Conservation (phyloP, 176 grass and related monocot genomes). For the Triticum turgidum region DNA sequence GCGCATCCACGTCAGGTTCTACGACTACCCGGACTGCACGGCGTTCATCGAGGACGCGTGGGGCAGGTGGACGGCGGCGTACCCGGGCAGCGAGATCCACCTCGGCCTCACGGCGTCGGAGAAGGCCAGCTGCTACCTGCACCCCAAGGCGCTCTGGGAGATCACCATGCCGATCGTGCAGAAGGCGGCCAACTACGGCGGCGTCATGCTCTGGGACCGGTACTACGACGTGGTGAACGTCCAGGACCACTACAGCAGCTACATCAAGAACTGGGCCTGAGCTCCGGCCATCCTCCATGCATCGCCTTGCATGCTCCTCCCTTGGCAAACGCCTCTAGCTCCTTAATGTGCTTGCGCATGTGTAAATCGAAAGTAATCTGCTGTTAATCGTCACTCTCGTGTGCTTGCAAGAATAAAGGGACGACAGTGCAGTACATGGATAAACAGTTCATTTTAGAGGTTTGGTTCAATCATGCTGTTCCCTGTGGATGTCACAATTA, state of each 20-base stretch:
- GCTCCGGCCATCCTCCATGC: too few relatives aligned
- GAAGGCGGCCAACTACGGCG: slow-evolving; percentile 25
- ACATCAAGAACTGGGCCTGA: slow-evolving; percentile 28
- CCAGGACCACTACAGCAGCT: neutral
- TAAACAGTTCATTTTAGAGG: neutral
- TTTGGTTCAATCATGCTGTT: too few relatives aligned
- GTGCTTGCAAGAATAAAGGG: too few relatives aligned
- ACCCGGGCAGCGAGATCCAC: neutral
- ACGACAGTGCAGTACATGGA: neutral
- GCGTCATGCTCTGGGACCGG: slow-evolving; percentile 38
- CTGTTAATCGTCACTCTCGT: neutral
- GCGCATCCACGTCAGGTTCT: slow-evolving; percentile 71
- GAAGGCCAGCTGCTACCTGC: neutral
- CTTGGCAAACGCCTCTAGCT: too few relatives aligned
- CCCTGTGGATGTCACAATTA: too few relatives aligned
- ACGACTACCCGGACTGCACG: slow-evolving; percentile 42
- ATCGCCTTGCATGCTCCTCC: too few relatives aligned
- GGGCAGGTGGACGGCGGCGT: slow-evolving; percentile 28
- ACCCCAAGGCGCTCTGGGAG: neutral
- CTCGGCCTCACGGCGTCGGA: neutral
- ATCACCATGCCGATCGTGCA: slow-evolving; percentile 18
- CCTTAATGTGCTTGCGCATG: too few relatives aligned
- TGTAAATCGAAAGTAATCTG: neutral
- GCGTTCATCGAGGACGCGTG: slow-evolving; percentile 6
- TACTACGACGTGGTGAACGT: slow-evolving; percentile 21